Evolutionary conservation across 805 yeast species (phyloP).

Genomic region (Maudiozyma bulderi): DNA sequence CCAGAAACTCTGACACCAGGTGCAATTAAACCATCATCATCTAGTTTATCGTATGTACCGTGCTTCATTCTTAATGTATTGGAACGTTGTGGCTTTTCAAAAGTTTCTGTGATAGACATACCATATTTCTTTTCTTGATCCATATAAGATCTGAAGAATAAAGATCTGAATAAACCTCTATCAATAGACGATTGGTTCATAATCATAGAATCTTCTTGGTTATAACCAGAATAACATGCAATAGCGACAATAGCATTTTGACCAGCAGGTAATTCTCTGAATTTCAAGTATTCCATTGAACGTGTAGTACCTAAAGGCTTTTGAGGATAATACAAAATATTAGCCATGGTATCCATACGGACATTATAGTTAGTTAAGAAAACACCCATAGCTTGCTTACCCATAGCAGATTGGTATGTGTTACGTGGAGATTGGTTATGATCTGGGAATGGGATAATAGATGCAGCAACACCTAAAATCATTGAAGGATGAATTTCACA

Average conservation of each 20-base stretch:
- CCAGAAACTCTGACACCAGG: conserved; percentile 99
- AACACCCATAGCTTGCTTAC: conserved; percentile 99
- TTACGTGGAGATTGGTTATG: conserved; percentile 99
- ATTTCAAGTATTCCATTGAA: conserved; percentile 94
- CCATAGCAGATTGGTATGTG: conserved; percentile 99
- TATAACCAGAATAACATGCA: conserved; percentile 95
- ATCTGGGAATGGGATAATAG: conserved; percentile 98
- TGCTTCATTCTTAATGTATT: conserved; percentile 93
- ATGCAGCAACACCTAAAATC: conserved; percentile 98
- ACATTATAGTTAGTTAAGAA: conserved; percentile 89
- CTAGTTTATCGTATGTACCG: conserved; percentile 96
- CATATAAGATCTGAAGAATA: conserved; percentile 95
- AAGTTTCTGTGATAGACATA: conserved; percentile 95
- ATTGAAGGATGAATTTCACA: conserved; percentile 98
- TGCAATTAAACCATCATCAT: conserved; percentile 94
- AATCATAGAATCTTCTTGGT: conserved; percentile 99
- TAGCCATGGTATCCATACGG: conserved; percentile 99
- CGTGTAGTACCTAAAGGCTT: conserved; percentile 97
- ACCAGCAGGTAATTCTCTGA: conserved; percentile 97
- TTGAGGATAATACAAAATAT: conserved; percentile 93
- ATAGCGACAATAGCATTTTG: conserved; percentile 98
- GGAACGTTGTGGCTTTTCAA: conserved; percentile 92
- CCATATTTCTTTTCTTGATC: conserved; percentile 98
- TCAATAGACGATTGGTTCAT: conserved; percentile 98
- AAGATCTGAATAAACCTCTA: conserved; percentile 89